Conservation (phyloP, 768 basidiomycete genomes). For the Lactifluus volemus region DNA sequence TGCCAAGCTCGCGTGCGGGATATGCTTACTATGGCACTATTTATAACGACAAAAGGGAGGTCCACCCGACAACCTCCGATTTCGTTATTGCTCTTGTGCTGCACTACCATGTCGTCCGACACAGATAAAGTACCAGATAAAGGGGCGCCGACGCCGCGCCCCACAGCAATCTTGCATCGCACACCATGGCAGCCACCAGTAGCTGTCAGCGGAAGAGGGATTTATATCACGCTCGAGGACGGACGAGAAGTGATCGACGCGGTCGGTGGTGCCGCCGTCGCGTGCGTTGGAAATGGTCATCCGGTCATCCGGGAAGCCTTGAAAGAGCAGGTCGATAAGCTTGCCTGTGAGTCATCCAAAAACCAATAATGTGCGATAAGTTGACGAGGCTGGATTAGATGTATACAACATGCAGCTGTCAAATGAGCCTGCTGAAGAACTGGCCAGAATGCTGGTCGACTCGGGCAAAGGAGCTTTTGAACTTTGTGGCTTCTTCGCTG, state of each 20-base stretch:
- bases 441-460: conserved; percentile 60
- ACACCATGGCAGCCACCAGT: conserved; percentile 70
- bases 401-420: conserved; percentile 83
- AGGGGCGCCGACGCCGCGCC: too few relatives aligned
- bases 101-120: too few relatives aligned
- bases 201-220: conserved; percentile 55
- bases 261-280: conserved; percentile 80
- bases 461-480: conserved; percentile 68
- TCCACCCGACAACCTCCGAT: too few relatives aligned
- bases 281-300: conserved; percentile 67
- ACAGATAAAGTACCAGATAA: too few relatives aligned
- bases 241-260: conserved; percentile 67
- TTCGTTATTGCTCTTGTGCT: too few relatives aligned
- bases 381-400: conserved; percentile 36
- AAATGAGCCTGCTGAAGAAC: conserved; percentile 70
- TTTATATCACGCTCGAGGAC: conserved; percentile 63
- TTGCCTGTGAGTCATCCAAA: conserved; percentile 49
- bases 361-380: not conserved
- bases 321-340: conserved; percentile 70
- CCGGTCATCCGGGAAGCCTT: conserved; percentile 64
- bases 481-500: conserved; percentile 61
- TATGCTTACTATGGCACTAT: too few relatives aligned
- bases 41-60: too few relatives aligned
- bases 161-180: conserved; percentile 22
- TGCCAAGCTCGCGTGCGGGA: too few relatives aligned